These are phyloP conservation scores for Bipolaris oryzae DNA, from an alignment of 2,329 filamentous ascomycete species.

Conservation along the genomic window DNA sequence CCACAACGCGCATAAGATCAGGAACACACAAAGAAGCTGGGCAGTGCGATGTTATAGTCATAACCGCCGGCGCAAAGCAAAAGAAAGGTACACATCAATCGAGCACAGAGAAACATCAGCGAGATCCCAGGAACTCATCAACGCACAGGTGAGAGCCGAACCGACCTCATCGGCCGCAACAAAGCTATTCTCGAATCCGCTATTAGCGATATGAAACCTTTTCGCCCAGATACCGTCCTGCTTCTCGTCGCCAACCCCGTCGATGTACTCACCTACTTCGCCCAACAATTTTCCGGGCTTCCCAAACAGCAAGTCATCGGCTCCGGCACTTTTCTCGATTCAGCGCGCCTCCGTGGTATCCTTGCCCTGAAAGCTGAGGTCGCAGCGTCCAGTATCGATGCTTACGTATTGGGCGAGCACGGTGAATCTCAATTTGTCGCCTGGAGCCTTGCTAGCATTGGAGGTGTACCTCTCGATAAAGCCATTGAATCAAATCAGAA, in stretches of 20 bases:
- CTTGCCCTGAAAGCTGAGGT: slow-evolving; percentile 20
- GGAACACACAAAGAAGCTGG: slow-evolving; percentile 33
- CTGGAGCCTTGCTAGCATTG: slow-evolving; percentile 20
- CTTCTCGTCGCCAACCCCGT: slow-evolving; percentile 33
- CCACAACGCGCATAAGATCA: slow-evolving; percentile 21
- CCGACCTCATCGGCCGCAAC: slow-evolving; percentile 29
- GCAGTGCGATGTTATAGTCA: slow-evolving; percentile 30
- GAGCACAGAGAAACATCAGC: not conserved
- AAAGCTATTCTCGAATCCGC: slow-evolving; percentile 29
- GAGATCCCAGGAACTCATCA: not conserved
- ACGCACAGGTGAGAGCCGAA: slow-evolving; percentile 23
- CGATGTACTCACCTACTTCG: slow-evolving; percentile 29
- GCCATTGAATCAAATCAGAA: not conserved
- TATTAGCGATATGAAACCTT: slow-evolving; percentile 29
- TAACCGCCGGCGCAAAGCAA: slow-evolving; percentile 28
- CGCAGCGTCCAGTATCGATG: slow-evolving; percentile 20
- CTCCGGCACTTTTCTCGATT: slow-evolving; percentile 30
- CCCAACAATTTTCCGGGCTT: slow-evolving; percentile 20
- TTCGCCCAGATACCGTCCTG: slow-evolving; percentile 21
- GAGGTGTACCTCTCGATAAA: slow-evolving; percentile 13
- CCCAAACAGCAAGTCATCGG: slow-evolving; percentile 26
- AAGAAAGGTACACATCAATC: slow-evolving; percentile 20
- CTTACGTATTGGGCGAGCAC: slow-evolving; percentile 29
- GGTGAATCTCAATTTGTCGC: slow-evolving; percentile 27
- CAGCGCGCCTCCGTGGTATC: slow-evolving; percentile 23